phyloP scores from a whole-genome alignment of 257 asterid species.

The Haberlea rhodopensis region DNA sequence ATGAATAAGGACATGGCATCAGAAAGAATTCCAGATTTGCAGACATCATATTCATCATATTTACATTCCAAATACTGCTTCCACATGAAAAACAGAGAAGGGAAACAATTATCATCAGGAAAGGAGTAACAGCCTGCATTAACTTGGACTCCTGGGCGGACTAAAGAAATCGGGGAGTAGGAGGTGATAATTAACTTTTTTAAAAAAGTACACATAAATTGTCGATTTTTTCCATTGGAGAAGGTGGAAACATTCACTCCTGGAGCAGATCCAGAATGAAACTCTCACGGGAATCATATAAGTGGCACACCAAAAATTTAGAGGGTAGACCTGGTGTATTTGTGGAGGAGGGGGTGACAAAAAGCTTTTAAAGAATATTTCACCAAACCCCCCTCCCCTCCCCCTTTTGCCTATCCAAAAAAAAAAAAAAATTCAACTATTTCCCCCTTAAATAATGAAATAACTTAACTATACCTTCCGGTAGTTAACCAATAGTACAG shows the following conservation, averaged over 20 bases:
- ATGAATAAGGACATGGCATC: not conserved
- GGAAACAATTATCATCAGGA: not conserved
- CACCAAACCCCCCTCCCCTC: too few relatives aligned
- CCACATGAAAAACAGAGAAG: not conserved
- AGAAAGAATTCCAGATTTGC: not conserved
- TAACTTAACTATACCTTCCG: too few relatives aligned
- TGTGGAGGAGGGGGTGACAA: too few relatives aligned
- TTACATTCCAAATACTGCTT: not conserved
- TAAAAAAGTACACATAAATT: too few relatives aligned
- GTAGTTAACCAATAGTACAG: not conserved
- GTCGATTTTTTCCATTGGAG: too few relatives aligned
- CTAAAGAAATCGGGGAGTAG: too few relatives aligned
- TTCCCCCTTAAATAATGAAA: not conserved
- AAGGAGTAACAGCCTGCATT: too few relatives aligned
- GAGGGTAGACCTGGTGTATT: not conserved
- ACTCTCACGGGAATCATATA: not conserved
- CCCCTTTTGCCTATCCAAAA: too few relatives aligned
- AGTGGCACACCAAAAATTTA: not conserved
- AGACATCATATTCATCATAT: not conserved
- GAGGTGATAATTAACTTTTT: too few relatives aligned
- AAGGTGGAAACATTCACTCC: not conserved
- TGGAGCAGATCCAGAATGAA: not conserved
- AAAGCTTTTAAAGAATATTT: too few relatives aligned
- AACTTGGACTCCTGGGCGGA: too few relatives aligned
- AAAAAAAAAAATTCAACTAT: too few relatives aligned